Percentiles rank a stretch among this genome's conserved stretches.
Evolutionary conservation across 179 eudicot species (phyloP).

Genomic region (Nepenthes alata): DNA sequence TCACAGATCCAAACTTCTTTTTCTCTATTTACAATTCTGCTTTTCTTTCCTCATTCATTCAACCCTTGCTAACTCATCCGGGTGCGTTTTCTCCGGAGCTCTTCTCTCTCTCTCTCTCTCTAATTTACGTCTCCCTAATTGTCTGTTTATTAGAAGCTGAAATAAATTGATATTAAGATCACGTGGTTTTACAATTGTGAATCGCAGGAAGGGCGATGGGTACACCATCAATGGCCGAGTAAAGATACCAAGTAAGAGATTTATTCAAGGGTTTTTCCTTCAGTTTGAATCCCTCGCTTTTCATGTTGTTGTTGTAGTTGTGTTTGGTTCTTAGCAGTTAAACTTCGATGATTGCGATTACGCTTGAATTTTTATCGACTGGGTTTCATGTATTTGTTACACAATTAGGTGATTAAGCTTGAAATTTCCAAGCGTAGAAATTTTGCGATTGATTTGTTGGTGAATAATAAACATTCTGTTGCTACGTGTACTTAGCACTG

Average conservation of each 20-base stretch:
- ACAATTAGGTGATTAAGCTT: background rate
- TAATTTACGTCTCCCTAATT: background rate
- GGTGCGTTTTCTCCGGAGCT: conserved; percentile 14
- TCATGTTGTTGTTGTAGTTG: background rate
- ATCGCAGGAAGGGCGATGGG: conserved; percentile 48
- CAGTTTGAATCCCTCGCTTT: background rate
- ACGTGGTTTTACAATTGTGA: background rate
- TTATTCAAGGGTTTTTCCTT: background rate
- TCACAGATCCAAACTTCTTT: conserved; percentile 13
- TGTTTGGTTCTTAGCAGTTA: background rate
- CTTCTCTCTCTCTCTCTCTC: background rate
- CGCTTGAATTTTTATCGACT: background rate
- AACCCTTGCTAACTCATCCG: conserved; percentile 18
- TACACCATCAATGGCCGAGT: conserved; percentile 65
- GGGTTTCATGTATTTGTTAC: background rate
- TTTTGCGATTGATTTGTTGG: too few relatives aligned
- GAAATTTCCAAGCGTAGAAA: background rate
- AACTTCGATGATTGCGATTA: background rate
- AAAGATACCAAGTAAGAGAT: conserved; percentile 46
- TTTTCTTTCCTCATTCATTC: conserved; percentile 13
- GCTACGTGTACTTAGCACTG: too few relatives aligned
- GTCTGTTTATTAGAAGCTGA: background rate
- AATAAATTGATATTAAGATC: conserved; percentile 3
- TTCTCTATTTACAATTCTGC: conserved; percentile 13
- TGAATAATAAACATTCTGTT: too few relatives aligned